These are phyloP conservation scores for Oropetium thomaeum DNA, from an alignment of 176 grass and related monocot genomes.

Conservation along the genomic window DNA sequence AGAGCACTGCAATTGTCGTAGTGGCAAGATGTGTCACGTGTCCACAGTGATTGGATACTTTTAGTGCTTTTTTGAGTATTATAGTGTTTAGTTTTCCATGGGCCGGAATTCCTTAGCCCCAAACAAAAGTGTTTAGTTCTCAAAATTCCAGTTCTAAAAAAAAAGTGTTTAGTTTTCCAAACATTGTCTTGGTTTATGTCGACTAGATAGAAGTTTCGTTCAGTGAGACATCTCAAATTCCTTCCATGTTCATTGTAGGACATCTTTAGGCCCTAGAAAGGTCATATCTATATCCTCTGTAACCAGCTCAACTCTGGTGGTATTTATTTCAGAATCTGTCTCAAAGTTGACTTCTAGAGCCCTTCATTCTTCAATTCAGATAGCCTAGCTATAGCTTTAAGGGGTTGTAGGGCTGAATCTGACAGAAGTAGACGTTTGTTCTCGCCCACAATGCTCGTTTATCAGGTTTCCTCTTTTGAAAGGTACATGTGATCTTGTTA, in stretches of 20 bases:
- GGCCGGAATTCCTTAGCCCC: no score
- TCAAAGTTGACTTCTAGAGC: not conserved
- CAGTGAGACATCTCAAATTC: constrained; percentile 14
- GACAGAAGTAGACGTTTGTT: not conserved
- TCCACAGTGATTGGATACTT: not conserved
- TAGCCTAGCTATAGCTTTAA: not conserved
- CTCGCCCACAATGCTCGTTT: not conserved
- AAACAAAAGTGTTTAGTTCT: not conserved
- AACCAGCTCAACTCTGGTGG: not conserved
- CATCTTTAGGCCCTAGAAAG: constrained; percentile 15
- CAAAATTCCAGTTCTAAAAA: no score
- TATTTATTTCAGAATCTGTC: not conserved
- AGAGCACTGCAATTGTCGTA: no score
- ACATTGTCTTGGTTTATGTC: not conserved
- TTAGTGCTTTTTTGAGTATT: not conserved
- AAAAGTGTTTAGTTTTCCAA: not conserved
- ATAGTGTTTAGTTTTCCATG: not conserved
- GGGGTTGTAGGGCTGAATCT: not conserved
- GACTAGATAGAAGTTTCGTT: not conserved
- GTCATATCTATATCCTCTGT: not conserved
- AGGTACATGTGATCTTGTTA: constrained; percentile 1
- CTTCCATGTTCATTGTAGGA: not conserved
- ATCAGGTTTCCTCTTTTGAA: not conserved
- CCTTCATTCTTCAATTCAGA: not conserved
- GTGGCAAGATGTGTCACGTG: no score